These are phyloP conservation scores for Chamaenerion angustifolium DNA, from an alignment of 345 rosid genomes.

Conservation along the genomic window DNA sequence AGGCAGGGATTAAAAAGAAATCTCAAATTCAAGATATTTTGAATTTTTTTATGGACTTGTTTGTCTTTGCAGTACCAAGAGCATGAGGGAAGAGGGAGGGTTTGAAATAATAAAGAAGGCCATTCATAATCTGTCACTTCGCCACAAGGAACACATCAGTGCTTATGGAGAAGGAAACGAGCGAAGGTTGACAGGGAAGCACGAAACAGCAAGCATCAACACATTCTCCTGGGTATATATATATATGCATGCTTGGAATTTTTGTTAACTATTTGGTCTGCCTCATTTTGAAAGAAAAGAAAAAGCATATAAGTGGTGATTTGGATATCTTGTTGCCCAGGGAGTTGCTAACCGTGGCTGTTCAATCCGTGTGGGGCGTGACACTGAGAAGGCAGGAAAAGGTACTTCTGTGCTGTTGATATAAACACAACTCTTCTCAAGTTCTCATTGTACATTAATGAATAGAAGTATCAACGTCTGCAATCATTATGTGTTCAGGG, in stretches of 20 bases:
- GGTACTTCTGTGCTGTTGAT: slow-evolving; percentile 20
- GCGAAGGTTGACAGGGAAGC: slow-evolving; percentile 93
- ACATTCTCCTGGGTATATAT: slow-evolving; percentile 83
- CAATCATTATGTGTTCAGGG: slow-evolving; percentile 20
- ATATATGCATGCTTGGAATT: background rate
- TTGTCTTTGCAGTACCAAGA: slow-evolving; percentile 52
- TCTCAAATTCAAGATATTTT: too few species aligned
- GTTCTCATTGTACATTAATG: too few species aligned
- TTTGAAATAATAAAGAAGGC: slow-evolving; percentile 82
- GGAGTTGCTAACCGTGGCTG: slow-evolving; percentile 98
- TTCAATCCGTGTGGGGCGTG: slow-evolving; percentile 95
- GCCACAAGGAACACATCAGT: slow-evolving; percentile 75
- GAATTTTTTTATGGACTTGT: background rate
- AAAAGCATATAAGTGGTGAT: too few species aligned
- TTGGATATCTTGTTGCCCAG: slow-evolving; percentile 21
- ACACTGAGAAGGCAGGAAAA: slow-evolving; percentile 82
- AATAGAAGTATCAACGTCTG: too few species aligned
- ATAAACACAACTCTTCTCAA: too few species aligned
- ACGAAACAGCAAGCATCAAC: slow-evolving; percentile 86
- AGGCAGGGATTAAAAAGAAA: too few species aligned
- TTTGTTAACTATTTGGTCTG: background rate
- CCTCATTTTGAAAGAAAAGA: background rate
- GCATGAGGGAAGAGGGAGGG: slow-evolving; percentile 94
- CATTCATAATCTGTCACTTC: slow-evolving; percentile 78
- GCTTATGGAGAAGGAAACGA: slow-evolving; percentile 99